Conservation (phyloP, 2,329 filamentous ascomycete genomes). For the Verticillium isaacii region DNA sequence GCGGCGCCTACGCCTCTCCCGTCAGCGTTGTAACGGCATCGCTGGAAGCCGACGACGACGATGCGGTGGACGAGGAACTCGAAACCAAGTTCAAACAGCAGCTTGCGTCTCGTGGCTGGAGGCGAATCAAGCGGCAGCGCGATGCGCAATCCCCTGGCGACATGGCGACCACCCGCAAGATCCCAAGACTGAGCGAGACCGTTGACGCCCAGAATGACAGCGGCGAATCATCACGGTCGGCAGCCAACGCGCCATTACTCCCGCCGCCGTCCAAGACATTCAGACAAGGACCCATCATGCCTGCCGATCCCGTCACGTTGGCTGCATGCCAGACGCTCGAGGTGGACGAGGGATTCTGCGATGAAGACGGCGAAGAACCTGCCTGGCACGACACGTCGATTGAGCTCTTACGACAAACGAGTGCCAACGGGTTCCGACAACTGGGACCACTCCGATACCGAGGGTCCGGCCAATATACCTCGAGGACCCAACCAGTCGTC, state of each 20-base stretch:
- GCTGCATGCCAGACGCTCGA: neutral
- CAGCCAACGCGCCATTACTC: neutral
- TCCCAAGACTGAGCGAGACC: neutral
- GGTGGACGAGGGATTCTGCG: conserved; percentile 10
- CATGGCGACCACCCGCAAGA: neutral
- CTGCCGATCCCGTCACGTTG: neutral
- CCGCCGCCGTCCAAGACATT: neutral
- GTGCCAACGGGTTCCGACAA: neutral
- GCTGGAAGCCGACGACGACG: neutral
- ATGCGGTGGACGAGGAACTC: neutral
- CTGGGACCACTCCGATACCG: conserved; percentile 6
- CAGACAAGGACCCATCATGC: neutral
- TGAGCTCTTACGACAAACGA: neutral
- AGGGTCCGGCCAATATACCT: conserved; percentile 8
- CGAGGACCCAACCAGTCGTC: conserved; percentile 8
- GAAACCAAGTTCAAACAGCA: neutral
- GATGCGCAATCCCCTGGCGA: neutral
- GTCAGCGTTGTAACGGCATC: neutral
- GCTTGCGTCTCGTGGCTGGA: neutral
- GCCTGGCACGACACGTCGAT: neutral
- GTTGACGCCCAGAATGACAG: neutral
- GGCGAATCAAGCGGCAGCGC: neutral
- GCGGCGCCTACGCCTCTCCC: neutral
- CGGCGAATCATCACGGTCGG: neutral
- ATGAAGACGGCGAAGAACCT: conserved; percentile 2